phyloP scores from a whole-genome alignment of 1,139 yeast species.

The Sugiyamaella grinbergsii region DNA sequence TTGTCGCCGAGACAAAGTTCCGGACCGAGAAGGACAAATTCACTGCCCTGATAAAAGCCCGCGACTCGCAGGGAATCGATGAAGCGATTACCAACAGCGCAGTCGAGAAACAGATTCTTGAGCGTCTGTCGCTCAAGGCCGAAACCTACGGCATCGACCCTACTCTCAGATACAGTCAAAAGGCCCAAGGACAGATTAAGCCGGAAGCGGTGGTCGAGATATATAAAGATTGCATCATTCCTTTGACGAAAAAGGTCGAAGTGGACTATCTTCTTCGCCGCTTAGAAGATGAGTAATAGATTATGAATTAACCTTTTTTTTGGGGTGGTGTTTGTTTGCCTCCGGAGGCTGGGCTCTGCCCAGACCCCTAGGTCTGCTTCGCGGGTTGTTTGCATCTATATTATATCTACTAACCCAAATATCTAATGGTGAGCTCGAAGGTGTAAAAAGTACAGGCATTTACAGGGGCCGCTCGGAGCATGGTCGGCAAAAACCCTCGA shows the following conservation, averaged over 20 bases:
- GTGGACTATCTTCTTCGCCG: constrained; percentile 85
- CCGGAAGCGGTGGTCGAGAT: constrained; percentile 80
- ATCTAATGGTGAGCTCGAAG: constrained; percentile 72
- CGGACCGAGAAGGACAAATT: constrained; percentile 65
- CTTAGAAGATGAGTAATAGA: constrained; percentile 55
- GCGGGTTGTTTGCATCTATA: too few species aligned
- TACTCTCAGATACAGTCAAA: constrained; percentile 63
- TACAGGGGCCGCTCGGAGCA: constrained; percentile 94
- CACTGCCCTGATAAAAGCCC: constrained; percentile 61
- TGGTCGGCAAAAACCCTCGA: constrained; percentile 86
- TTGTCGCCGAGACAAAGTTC: constrained; percentile 95
- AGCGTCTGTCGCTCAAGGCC: constrained; percentile 77
- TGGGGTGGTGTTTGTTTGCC: too few species aligned
- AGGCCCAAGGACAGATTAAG: constrained; percentile 72
- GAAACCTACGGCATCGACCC: constrained; percentile 90
- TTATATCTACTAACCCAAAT: constrained; percentile 31
- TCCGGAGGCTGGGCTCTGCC: too few species aligned
- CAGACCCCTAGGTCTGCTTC: too few species aligned
- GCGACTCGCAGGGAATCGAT: constrained; percentile 73
- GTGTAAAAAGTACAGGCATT: constrained; percentile 95
- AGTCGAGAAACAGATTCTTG: constrained; percentile 82
- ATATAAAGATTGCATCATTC: constrained; percentile 86
- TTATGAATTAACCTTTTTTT: not conserved
- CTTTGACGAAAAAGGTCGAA: constrained; percentile 92
- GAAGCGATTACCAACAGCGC: constrained; percentile 80